Evolutionary conservation across 1,139 yeast genomes (phyloP).

Genomic region (Yamadazyma sp.): DNA sequence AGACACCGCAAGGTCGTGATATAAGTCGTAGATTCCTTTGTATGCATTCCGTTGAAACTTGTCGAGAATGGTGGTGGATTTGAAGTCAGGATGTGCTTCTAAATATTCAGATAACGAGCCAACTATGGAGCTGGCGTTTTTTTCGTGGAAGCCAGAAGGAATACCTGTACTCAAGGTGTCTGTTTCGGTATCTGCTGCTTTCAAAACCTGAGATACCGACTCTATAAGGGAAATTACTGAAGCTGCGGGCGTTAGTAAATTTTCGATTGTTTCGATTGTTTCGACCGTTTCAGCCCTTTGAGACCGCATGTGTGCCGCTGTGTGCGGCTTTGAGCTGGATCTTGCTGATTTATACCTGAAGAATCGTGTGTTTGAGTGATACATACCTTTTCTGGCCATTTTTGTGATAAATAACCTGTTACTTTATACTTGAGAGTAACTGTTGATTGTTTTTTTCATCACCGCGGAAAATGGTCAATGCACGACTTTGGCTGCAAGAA

Average conservation of each 20-base stretch:
- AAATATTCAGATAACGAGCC: slow-evolving; percentile 38
- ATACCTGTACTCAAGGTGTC: slow-evolving; percentile 37
- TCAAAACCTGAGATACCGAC: slow-evolving; percentile 11
- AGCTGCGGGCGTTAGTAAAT: slow-evolving; percentile 1
- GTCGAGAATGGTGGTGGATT: slow-evolving; percentile 21
- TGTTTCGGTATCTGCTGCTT: slow-evolving; percentile 30
- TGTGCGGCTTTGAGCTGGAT: no score
- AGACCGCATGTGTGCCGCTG: no score
- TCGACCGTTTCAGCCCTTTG: no score
- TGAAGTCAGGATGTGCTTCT: slow-evolving; percentile 21
- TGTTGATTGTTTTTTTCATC: neutral
- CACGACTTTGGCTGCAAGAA: neutral
- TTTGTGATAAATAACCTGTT: neutral
- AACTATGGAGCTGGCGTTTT: slow-evolving; percentile 41
- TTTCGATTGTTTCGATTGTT: no score
- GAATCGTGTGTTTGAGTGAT: no score
- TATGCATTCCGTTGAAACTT: slow-evolving; percentile 34
- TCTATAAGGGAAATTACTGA: slow-evolving; percentile 8
- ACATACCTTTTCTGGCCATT: neutral
- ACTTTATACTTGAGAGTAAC: neutral
- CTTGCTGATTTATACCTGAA: no score
- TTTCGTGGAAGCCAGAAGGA: slow-evolving; percentile 50
- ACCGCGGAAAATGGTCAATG: neutral
- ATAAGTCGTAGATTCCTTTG: slow-evolving; percentile 51
- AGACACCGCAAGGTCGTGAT: slow-evolving; percentile 73